phyloP scores from a whole-genome alignment of 495 filamentous ascomycete species.

The Penicillium lagena region DNA sequence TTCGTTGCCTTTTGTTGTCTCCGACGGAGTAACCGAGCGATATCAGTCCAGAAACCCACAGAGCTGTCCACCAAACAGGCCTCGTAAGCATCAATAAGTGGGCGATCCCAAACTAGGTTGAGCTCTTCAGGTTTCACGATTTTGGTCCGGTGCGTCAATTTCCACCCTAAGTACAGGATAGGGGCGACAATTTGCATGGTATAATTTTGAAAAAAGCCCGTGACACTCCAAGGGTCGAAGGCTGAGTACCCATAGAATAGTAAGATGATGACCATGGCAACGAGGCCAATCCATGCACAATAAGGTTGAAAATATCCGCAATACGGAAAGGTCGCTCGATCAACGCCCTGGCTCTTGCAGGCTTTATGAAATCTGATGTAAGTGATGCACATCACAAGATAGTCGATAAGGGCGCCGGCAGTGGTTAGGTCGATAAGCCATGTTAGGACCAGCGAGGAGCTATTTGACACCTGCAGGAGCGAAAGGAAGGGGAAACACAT shows the following conservation, averaged over 20 bases:
- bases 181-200: slow-evolving; percentile 41
- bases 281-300: slow-evolving; percentile 20
- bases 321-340: slow-evolving; percentile 23
- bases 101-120: slow-evolving; percentile 20
- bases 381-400: slow-evolving; percentile 43
- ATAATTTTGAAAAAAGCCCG: slow-evolving; percentile 23
- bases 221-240: slow-evolving; percentile 21
- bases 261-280: slow-evolving; percentile 27
- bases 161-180: slow-evolving; percentile 47
- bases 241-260: slow-evolving; percentile 22
- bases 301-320: slow-evolving; percentile 27
- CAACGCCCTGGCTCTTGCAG: slow-evolving; percentile 24
- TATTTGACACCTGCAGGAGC: slow-evolving; percentile 19
- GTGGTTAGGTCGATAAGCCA: slow-evolving; percentile 25
- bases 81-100: too few relatives aligned
- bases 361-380: slow-evolving; percentile 37
- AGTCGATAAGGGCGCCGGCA: slow-evolving; percentile 26
- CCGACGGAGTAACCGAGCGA: too few relatives aligned
- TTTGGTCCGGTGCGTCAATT: slow-evolving; percentile 42
- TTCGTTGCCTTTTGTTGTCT: too few relatives aligned
- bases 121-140: slow-evolving; percentile 30
- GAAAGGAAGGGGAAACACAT: slow-evolving; percentile 37
- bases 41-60: too few relatives aligned
- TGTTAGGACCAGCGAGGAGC: slow-evolving; percentile 17
- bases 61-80: too few relatives aligned